Evolutionary conservation across 306 rosid genomes (phyloP).

Genomic region (Castanospermum australe): DNA sequence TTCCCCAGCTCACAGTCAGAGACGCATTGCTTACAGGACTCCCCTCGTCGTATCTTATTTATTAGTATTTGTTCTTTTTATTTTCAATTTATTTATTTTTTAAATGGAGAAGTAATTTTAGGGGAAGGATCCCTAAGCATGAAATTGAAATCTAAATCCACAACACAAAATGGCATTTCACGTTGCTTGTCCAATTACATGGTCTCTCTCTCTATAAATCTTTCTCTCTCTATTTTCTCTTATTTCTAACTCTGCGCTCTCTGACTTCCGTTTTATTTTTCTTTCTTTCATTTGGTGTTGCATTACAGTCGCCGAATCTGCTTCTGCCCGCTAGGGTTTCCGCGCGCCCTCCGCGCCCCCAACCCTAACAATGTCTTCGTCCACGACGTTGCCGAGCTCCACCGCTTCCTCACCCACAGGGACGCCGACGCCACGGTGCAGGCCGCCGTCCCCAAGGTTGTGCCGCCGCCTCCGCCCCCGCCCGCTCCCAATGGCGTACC

Average conservation of each 20-base stretch:
- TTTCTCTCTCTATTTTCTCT: neutral
- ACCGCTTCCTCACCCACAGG: slow-evolving; percentile 53
- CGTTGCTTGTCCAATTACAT: slow-evolving; percentile 50
- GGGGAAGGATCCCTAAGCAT: slow-evolving; percentile 33
- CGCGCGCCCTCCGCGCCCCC: slow-evolving; percentile 1
- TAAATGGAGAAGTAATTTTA: slow-evolving; percentile 26
- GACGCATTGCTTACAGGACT: slow-evolving; percentile 33
- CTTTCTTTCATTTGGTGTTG: neutral
- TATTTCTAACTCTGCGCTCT: neutral
- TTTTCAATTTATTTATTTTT: slow-evolving; percentile 7
- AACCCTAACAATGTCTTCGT: slow-evolving; percentile 34
- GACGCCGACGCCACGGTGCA: slow-evolving; percentile 46
- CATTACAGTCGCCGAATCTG: slow-evolving; percentile 45
- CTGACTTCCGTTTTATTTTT: neutral
- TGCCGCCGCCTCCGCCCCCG: slow-evolving; percentile 66
- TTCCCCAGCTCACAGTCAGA: slow-evolving; percentile 18
- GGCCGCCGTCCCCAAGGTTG: slow-evolving; percentile 77
- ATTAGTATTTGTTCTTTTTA: neutral
- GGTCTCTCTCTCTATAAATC: neutral
- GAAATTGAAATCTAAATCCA: slow-evolving; percentile 44
- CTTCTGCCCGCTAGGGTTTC: slow-evolving; percentile 46
- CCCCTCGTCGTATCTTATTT: neutral
- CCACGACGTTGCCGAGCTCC: slow-evolving; percentile 46
- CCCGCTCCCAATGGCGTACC: slow-evolving; percentile 26
- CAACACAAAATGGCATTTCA: slow-evolving; percentile 46